Percentiles rank a stretch among this genome's conserved stretches.
Evolutionary conservation across 805 yeast species (phyloP).

Genomic region (Candida glaebosa): DNA sequence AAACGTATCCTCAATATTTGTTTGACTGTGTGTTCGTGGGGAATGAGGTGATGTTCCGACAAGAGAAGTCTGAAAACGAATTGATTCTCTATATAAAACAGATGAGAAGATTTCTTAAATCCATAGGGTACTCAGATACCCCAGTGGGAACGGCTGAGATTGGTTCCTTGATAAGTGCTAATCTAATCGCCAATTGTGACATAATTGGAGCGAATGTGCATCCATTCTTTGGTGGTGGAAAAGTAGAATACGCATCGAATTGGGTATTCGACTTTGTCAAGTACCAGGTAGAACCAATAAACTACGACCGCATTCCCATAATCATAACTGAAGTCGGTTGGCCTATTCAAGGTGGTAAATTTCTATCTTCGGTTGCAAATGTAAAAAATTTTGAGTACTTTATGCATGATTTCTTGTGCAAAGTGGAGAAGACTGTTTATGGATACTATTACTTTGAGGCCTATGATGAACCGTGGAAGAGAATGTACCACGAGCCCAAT

Average conservation of each 20-base stretch:
- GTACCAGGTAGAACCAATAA: constrained; percentile 40
- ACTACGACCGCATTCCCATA: constrained; percentile 26
- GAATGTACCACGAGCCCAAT: constrained; percentile 44
- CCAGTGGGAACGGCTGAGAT: constrained; percentile 65
- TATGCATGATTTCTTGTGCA: constrained; percentile 51
- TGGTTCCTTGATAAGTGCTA: constrained; percentile 43
- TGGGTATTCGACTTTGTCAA: constrained; percentile 53
- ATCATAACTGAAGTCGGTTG: constrained; percentile 66
- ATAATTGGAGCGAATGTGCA: constrained; percentile 61
- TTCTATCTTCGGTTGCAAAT: constrained; percentile 46
- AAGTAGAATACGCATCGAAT: constrained; percentile 41
- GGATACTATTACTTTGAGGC: constrained; percentile 67
- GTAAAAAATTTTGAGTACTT: constrained; percentile 43
- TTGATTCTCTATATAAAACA: constrained; percentile 41
- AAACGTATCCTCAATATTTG: constrained; percentile 17
- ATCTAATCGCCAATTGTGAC: constrained; percentile 45
- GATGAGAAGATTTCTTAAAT: constrained; percentile 34
- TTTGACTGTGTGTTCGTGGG: constrained; percentile 58
- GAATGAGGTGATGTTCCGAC: constrained; percentile 57
- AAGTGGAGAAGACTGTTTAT: constrained; percentile 28
- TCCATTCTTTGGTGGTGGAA: constrained; percentile 64
- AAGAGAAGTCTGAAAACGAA: constrained; percentile 38
- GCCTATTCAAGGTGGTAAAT: constrained; percentile 63
- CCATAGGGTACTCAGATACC: constrained; percentile 29
- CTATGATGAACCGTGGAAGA: constrained; percentile 72